Conservation (phyloP, 2,329 filamentous ascomycete species). For the Fusarium sp. region DNA sequence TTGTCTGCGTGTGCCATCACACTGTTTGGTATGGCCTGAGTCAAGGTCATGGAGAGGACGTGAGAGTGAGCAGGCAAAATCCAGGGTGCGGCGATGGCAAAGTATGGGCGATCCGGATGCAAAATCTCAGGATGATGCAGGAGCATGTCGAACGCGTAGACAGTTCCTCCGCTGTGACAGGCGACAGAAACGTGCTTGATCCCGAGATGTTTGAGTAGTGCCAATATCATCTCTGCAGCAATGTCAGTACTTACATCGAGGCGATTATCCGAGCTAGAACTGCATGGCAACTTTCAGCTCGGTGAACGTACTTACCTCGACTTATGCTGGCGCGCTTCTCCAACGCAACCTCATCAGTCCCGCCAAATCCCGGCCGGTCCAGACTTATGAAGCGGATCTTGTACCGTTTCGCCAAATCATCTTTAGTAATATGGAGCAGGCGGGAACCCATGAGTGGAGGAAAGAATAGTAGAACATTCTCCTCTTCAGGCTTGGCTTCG, state of each 20-base stretch:
- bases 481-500: background rate
- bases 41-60: conserved; percentile 6
- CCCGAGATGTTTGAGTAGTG: background rate
- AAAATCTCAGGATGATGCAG: conserved; percentile 28
- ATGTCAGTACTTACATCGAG: background rate
- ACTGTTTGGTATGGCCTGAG: background rate
- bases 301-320: conserved; percentile 6
- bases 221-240: conserved; percentile 9
- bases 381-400: conserved; percentile 12
- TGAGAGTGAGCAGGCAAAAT: conserved; percentile 15
- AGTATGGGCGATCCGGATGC: conserved; percentile 12
- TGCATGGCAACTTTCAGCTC: background rate
- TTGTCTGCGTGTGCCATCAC: conserved; percentile 24
- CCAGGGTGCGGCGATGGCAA: conserved; percentile 18
- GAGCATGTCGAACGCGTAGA: conserved; percentile 27
- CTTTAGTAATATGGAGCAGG: conserved; percentile 22
- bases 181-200: conserved; percentile 20
- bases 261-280: background rate
- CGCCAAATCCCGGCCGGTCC: conserved; percentile 25
- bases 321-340: conserved; percentile 1
- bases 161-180: conserved; percentile 25
- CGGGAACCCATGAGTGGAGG: conserved; percentile 15
- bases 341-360: conserved; percentile 11
- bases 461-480: conserved; percentile 29
- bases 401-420: conserved; percentile 15